These are phyloP conservation scores for Sporothrix humicola DNA, from an alignment of 2,329 filamentous ascomycete species.

Conservation along the genomic window DNA sequence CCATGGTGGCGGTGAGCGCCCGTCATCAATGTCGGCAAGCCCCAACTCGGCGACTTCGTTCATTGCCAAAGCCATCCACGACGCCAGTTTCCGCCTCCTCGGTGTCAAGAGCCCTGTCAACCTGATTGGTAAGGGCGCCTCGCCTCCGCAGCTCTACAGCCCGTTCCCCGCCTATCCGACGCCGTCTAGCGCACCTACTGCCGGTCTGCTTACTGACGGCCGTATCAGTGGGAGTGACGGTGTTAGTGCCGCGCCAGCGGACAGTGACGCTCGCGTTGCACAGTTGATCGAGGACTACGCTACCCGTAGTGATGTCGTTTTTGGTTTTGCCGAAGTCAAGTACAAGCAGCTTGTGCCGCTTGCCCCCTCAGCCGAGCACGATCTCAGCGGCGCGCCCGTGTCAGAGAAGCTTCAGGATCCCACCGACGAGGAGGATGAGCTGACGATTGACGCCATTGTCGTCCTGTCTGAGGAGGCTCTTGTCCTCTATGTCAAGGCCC, in stretches of 20 bases:
- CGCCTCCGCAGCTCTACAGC: slow-evolving; percentile 76
- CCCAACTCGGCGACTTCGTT: slow-evolving; percentile 79
- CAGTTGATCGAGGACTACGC: slow-evolving; percentile 90
- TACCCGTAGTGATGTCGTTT: slow-evolving; percentile 92
- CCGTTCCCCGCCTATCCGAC: slow-evolving; percentile 86
- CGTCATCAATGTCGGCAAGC: slow-evolving; percentile 76
- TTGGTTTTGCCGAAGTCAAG: slow-evolving; percentile 97
- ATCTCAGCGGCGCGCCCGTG: slow-evolving; percentile 64
- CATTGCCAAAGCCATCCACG: slow-evolving; percentile 92
- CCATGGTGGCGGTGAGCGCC: slow-evolving; percentile 65
- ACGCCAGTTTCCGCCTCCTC: slow-evolving; percentile 79
- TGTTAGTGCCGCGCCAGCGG: slow-evolving; percentile 61
- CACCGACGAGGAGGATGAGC: slow-evolving; percentile 71
- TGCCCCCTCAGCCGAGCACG: slow-evolving; percentile 76
- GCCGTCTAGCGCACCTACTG: slow-evolving; percentile 45
- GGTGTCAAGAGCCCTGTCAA: slow-evolving; percentile 73
- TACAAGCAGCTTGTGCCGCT: slow-evolving; percentile 95
- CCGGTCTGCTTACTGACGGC: slow-evolving; percentile 37
- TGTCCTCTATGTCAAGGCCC: slow-evolving; percentile 93
- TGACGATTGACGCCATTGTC: slow-evolving; percentile 85
- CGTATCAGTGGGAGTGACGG: slow-evolving; percentile 22
- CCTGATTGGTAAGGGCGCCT: slow-evolving; percentile 65
- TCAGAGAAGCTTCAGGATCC: slow-evolving; percentile 55
- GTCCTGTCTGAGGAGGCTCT: slow-evolving; percentile 91
- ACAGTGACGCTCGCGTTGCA: slow-evolving; percentile 80